Conservation (phyloP, 805 yeast genomes). For the Cyberlindnera mycetangii region DNA sequence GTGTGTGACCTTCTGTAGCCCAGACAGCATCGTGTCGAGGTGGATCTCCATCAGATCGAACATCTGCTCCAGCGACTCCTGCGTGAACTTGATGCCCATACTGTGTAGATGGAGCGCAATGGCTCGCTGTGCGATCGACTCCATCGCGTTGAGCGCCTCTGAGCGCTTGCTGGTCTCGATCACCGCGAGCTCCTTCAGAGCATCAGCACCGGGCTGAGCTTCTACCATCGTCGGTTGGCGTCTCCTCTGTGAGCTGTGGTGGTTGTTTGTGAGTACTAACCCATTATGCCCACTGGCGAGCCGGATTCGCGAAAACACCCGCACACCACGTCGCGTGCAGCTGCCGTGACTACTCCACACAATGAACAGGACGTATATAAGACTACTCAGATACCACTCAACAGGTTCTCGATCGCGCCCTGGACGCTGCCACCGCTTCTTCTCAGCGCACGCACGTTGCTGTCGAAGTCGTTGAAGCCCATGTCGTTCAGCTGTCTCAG, state of each 20-base stretch:
- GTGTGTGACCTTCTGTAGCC: conserved; percentile 50
- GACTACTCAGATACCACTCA: conserved; percentile 44
- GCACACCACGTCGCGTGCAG: not conserved
- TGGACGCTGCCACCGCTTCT: conserved; percentile 97
- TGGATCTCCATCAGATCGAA: conserved; percentile 34
- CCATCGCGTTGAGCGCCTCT: conserved; percentile 29
- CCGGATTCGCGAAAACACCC: not conserved
- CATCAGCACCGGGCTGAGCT: not conserved
- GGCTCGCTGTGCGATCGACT: conserved; percentile 31
- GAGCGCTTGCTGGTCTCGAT: conserved; percentile 5
- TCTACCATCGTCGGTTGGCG: not conserved
- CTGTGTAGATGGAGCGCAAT: conserved; percentile 36
- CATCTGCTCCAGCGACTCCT: conserved; percentile 38
- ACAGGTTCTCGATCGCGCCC: conserved; percentile 88
- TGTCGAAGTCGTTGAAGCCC: conserved; percentile 89
- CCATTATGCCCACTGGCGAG: not conserved
- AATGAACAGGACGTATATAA: too few species aligned
- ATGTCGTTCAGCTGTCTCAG: conserved; percentile 75
- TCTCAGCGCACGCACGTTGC: conserved; percentile 87
- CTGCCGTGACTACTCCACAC: too few species aligned
- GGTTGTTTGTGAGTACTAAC: too few species aligned
- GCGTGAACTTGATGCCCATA: conserved; percentile 30
- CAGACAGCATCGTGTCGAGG: conserved; percentile 36
- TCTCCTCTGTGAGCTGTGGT: not conserved
- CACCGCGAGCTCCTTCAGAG: conserved; percentile 1